Conservation (phyloP, 257 asterid species). For the Solanum tacnaense region DNA sequence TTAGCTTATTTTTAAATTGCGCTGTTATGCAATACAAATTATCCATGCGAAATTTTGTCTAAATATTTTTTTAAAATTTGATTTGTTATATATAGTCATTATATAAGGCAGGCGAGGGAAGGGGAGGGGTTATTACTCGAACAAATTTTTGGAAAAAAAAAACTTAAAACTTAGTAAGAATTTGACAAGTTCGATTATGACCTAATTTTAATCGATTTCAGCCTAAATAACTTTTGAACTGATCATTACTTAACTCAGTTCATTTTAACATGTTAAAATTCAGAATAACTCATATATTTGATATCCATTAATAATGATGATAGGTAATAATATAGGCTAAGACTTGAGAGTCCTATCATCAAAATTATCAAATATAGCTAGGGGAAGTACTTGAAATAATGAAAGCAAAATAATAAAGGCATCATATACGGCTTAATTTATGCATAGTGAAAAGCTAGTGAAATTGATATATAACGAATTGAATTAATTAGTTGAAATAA, state of each 20-base stretch:
- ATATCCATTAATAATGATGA: neutral
- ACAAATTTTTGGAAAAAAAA: neutral
- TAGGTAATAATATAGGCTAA: neutral
- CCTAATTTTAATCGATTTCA: neutral
- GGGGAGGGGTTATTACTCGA: neutral
- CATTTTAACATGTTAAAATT: neutral
- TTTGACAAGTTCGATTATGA: neutral
- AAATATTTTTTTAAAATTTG: neutral
- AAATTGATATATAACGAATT: neutral
- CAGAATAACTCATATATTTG: neutral
- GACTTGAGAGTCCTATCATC: neutral
- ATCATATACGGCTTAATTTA: conserved; percentile 8
- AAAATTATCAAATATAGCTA: neutral
- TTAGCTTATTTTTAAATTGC: too few species aligned
- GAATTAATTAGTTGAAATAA: neutral
- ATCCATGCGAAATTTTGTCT: neutral
- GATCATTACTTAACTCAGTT: neutral
- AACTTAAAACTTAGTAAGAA: neutral
- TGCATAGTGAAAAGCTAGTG: neutral
- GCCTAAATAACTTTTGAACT: neutral
- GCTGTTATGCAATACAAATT: neutral
- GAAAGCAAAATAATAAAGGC: conserved; percentile 4
- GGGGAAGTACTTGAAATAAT: neutral
- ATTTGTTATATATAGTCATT: neutral
- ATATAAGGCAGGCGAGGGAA: neutral